phyloP scores from a whole-genome alignment of 2,329 filamentous ascomycete genomes.

The Zasmidium citrigriseum region DNA sequence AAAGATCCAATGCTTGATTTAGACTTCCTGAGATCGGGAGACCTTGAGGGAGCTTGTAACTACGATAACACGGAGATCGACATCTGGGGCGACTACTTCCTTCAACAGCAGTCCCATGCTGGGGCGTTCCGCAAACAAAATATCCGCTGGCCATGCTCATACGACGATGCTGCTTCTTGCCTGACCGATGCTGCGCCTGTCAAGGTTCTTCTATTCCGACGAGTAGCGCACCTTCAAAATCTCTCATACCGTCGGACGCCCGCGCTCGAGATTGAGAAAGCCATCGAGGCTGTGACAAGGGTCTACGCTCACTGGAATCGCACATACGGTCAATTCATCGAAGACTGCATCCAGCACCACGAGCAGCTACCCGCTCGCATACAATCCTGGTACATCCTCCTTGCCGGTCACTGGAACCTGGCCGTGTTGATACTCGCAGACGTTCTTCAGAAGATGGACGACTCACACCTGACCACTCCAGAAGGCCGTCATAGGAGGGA shows the following conservation, averaged over 20 bases:
- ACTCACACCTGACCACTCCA: too few species aligned
- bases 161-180: constrained; percentile 20
- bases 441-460: constrained; percentile 18
- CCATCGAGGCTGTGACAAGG: constrained; percentile 15
- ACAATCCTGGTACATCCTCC: constrained; percentile 23
- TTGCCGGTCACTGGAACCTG: constrained; percentile 22
- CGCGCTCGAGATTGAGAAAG: constrained; percentile 12
- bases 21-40: too few species aligned
- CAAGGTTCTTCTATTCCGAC: constrained; percentile 22
- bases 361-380: constrained; percentile 20
- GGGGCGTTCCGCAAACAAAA: too few species aligned
- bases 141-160: constrained; percentile 24
- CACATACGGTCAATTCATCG: constrained; percentile 21
- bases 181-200: constrained; percentile 23
- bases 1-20: too few species aligned
- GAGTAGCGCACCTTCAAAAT: constrained; percentile 17
- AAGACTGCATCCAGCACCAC: constrained; percentile 20
- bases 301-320: constrained; percentile 22
- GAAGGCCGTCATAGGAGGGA: too few species aligned
- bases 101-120: too few species aligned
- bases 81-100: too few species aligned
- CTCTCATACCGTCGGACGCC: constrained; percentile 16
- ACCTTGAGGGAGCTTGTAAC: too few species aligned
- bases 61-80: too few species aligned
- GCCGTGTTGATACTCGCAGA: constrained; percentile 21